Evolutionary conservation across 2,329 filamentous ascomycete genomes (phyloP).

Genomic region (Orbilia oligospora): DNA sequence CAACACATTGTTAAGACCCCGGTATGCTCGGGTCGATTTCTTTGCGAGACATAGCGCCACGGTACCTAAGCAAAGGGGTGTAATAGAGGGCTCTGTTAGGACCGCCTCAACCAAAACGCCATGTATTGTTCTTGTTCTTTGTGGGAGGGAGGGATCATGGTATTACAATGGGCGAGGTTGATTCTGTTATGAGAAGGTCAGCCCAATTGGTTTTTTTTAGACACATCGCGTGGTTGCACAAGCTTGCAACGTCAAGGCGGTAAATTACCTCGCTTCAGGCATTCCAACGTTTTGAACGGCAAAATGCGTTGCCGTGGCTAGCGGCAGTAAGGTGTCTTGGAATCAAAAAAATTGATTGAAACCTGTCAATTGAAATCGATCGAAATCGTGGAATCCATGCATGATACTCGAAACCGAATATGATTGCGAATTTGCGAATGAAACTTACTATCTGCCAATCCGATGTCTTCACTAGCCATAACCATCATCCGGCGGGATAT

Average conservation of each 20-base stretch:
- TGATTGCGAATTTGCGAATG: slow-evolving; percentile 3
- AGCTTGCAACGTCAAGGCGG: slow-evolving; percentile 28
- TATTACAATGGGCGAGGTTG: slow-evolving; percentile 56
- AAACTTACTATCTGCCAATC: slow-evolving; percentile 47
- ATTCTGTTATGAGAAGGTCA: slow-evolving; percentile 41
- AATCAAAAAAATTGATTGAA: too few species aligned
- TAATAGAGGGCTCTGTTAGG: slow-evolving; percentile 14
- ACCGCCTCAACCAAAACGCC: slow-evolving; percentile 7
- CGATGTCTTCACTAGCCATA: slow-evolving; percentile 86
- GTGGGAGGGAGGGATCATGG: not conserved
- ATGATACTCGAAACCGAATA: not conserved
- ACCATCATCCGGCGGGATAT: slow-evolving; percentile 94
- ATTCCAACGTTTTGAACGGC: slow-evolving; percentile 94
- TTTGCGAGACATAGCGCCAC: slow-evolving; percentile 84
- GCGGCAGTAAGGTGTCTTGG: slow-evolving; percentile 77
- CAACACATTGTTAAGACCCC: slow-evolving; percentile 84
- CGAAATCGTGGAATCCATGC: slow-evolving; percentile 70
- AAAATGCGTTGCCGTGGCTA: slow-evolving; percentile 88
- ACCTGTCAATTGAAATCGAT: too few species aligned
- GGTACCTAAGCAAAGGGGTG: slow-evolving; percentile 22
- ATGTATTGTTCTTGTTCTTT: slow-evolving; percentile 16
- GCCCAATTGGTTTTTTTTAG: not conserved
- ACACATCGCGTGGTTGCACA: slow-evolving; percentile 40
- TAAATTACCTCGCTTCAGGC: slow-evolving; percentile 86
- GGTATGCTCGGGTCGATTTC: slow-evolving; percentile 89